Evolutionary conservation across 1,139 yeast species (phyloP).

Genomic region (Suhomyces atakaporum): DNA sequence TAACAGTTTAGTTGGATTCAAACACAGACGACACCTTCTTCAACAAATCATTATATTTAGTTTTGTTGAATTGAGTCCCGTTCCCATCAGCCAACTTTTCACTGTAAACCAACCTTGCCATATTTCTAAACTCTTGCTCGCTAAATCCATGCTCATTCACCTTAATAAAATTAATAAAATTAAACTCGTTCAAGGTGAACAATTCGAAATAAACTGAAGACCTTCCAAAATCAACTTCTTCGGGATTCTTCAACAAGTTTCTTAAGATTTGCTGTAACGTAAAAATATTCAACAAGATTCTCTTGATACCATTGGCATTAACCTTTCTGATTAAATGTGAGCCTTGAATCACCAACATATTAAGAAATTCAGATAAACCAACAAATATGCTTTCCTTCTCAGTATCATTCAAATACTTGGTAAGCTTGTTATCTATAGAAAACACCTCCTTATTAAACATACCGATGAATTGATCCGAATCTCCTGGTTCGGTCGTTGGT

Average conservation of each 20-base stretch:
- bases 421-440: conserved; percentile 46
- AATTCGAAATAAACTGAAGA: conserved; percentile 62
- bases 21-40: conserved; percentile 23
- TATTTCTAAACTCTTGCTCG: conserved; percentile 36
- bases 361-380: conserved; percentile 63
- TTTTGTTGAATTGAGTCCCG: conserved; percentile 41
- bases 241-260: conserved; percentile 58
- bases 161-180: conserved; percentile 28
- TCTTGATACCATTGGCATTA: conserved; percentile 67
- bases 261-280: conserved; percentile 77
- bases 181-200: conserved; percentile 47
- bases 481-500: conserved; percentile 55
- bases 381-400: conserved; percentile 37
- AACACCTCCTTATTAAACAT: conserved; percentile 61
- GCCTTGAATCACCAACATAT: conserved; percentile 59
- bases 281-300: conserved; percentile 65
- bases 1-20: too few species aligned
- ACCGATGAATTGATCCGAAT: conserved; percentile 63
- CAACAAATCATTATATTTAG: conserved; percentile 42
- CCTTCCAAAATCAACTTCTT: conserved; percentile 57
- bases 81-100: conserved; percentile 47
- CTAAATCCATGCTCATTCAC: conserved; percentile 21
- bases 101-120: conserved; percentile 50
- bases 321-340: conserved; percentile 56
- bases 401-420: conserved; percentile 27